These are phyloP conservation scores for Aspergillus unguis DNA, from an alignment of 2,329 filamentous ascomycete genomes.

Conservation along the genomic window DNA sequence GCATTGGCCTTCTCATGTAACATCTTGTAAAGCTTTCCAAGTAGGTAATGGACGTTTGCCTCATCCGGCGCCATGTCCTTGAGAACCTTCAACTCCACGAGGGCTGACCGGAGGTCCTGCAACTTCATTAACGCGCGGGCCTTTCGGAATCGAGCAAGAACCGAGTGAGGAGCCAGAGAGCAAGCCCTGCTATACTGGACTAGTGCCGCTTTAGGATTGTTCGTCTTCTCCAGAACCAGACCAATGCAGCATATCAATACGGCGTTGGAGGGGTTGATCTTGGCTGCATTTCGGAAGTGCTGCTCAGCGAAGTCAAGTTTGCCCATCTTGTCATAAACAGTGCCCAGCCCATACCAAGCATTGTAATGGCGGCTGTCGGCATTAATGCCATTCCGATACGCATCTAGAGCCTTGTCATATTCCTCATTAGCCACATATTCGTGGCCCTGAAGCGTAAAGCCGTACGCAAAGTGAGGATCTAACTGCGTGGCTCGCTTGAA, in stretches of 20 bases:
- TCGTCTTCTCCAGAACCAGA: conserved; percentile 81
- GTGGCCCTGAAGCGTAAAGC: conserved; percentile 91
- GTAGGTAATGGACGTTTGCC: conserved; percentile 90
- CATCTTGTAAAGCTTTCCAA: conserved; percentile 65
- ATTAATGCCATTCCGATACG: conserved; percentile 80
- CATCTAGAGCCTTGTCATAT: conserved; percentile 86
- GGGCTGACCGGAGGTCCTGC: conserved; percentile 65
- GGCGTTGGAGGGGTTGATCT: conserved; percentile 90
- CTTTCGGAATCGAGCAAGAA: conserved; percentile 88
- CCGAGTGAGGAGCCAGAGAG: conserved; percentile 73
- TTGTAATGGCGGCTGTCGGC: conserved; percentile 92
- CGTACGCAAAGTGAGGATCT: conserved; percentile 87
- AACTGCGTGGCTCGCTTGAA: conserved; percentile 93
- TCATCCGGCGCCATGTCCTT: conserved; percentile 92
- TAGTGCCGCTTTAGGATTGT: conserved; percentile 74
- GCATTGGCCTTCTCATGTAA: conserved; percentile 64
- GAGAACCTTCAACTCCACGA: conserved; percentile 79
- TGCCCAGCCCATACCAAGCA: conserved; percentile 88
- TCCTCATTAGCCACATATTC: conserved; percentile 96
- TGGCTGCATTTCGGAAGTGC: conserved; percentile 83
- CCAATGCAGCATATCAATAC: conserved; percentile 92
- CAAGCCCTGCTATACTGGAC: conserved; percentile 79
- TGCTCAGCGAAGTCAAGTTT: conserved; percentile 87
- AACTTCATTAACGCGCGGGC: conserved; percentile 80
- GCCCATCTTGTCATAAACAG: conserved; percentile 83